These are phyloP conservation scores for Jatropha curcas DNA, from an alignment of 345 rosid genomes.

Conservation along the genomic window DNA sequence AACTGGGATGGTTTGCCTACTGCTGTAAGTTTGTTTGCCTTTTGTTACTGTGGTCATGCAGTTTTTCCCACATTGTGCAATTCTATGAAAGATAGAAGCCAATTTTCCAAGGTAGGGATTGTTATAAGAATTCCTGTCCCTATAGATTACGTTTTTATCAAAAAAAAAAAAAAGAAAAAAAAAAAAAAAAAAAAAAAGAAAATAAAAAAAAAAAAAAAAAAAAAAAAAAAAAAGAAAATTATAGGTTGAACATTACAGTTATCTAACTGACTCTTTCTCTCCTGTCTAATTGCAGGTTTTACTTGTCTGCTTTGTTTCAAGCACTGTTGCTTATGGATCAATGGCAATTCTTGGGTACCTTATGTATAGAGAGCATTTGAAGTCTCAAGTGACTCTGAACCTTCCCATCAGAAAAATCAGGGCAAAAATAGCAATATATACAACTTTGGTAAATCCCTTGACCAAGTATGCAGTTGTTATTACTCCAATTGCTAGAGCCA, in stretches of 20 bases:
- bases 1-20: constrained; percentile 56
- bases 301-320: constrained; percentile 46
- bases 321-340: constrained; percentile 54
- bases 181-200: too few relatives aligned
- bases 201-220: too few relatives aligned
- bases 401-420: constrained; percentile 50
- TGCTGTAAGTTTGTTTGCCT: constrained; percentile 49
- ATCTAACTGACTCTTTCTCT: background rate
- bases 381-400: constrained; percentile 67
- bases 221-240: too few relatives aligned
- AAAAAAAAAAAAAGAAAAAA: too few relatives aligned
- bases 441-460: constrained; percentile 59
- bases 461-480: constrained; percentile 57
- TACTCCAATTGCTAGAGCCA: constrained; percentile 51
- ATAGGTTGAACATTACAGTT: background rate
- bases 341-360: constrained; percentile 62
- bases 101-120: constrained; percentile 54
- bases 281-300: constrained; percentile 44
- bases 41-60: constrained; percentile 67
- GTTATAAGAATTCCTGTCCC: background rate
- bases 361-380: constrained; percentile 57
- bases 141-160: too few relatives aligned
- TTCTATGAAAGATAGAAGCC: constrained; percentile 70
- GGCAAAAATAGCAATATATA: constrained; percentile 54
- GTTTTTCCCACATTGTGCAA: constrained; percentile 64